A percentile compares a stretch with the other conserved stretches of the same genome.
Conservation (phyloP, 1,139 yeast genomes). For the Yamadazyma conglobata region DNA sequence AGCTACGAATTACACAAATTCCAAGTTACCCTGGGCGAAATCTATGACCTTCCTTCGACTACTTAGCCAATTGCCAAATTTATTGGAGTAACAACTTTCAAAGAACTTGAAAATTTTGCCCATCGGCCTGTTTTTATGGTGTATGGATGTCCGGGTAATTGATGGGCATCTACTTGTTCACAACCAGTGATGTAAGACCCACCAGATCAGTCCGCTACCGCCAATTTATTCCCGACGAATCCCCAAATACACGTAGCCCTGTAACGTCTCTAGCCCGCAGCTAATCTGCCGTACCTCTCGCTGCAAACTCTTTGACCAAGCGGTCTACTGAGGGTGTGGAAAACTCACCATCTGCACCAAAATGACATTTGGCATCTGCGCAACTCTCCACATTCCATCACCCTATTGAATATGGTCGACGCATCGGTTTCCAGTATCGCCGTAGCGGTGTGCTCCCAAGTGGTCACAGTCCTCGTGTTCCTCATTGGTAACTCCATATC, state of each 20-base stretch:
- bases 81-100: slow-evolving; percentile 15
- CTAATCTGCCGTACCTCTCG: no score
- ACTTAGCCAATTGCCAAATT: slow-evolving; percentile 12
- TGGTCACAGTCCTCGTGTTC: slow-evolving; percentile 12
- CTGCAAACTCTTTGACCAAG: no score
- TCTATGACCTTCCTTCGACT: not conserved
- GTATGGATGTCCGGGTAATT: slow-evolving; percentile 6
- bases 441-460: slow-evolving; percentile 1
- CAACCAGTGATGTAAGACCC: no score
- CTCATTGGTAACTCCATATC: slow-evolving; percentile 10
- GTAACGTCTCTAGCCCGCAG: no score
- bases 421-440: not conserved
- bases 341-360: no score
- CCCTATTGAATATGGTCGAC: not conserved
- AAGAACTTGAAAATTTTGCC: slow-evolving; percentile 8
- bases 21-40: slow-evolving; percentile 7
- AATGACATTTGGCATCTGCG: no score
- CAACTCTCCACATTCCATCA: no score
- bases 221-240: no score
- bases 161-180: no score
- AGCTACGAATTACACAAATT: slow-evolving; percentile 8
- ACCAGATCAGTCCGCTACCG: no score
- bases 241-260: no score
- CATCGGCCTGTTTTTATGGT: not conserved
- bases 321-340: no score